phyloP scores from a whole-genome alignment of 768 basidiomycete species.

The Trametes punicea region DNA sequence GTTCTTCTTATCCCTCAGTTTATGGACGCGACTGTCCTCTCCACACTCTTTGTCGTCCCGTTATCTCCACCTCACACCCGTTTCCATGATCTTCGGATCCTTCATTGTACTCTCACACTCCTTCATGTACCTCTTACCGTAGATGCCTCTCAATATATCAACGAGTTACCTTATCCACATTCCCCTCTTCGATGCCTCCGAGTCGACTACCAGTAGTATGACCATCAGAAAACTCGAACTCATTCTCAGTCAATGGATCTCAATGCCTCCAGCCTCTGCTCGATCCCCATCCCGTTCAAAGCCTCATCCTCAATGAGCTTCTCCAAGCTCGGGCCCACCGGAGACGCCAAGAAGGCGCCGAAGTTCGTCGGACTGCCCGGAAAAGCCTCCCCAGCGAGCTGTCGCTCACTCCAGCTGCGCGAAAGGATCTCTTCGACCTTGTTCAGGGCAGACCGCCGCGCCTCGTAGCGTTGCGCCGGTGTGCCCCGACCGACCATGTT shows the following conservation, averaged over 20 bases:
- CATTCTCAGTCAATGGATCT: background rate
- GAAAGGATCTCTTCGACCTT: slow-evolving; percentile 31
- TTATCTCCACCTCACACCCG: too few relatives aligned
- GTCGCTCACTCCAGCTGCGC: slow-evolving; percentile 27
- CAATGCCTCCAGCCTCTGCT: slow-evolving; percentile 17
- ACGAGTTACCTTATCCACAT: too few relatives aligned
- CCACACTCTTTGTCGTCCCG: too few relatives aligned
- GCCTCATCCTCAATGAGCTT: slow-evolving; percentile 1
- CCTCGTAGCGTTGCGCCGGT: slow-evolving; percentile 27
- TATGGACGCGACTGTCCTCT: too few relatives aligned
- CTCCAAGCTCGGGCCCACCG: background rate
- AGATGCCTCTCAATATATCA: too few relatives aligned
- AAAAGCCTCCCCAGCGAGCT: background rate
- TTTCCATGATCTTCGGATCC: too few relatives aligned
- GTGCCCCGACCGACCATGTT: slow-evolving; percentile 10
- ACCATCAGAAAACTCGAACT: too few relatives aligned
- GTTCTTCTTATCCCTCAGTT: too few relatives aligned
- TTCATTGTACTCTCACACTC: too few relatives aligned
- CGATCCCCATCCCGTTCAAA: slow-evolving; percentile 15
- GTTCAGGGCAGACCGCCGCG: slow-evolving; percentile 27
- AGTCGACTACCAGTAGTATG: too few relatives aligned
- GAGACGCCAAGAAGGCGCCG: background rate
- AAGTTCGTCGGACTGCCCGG: slow-evolving; percentile 10
- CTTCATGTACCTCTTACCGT: too few relatives aligned
- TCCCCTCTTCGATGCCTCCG: too few relatives aligned